phyloP scores from a whole-genome alignment of 352 stramenopile species.

The Globisporangium nunn region DNA sequence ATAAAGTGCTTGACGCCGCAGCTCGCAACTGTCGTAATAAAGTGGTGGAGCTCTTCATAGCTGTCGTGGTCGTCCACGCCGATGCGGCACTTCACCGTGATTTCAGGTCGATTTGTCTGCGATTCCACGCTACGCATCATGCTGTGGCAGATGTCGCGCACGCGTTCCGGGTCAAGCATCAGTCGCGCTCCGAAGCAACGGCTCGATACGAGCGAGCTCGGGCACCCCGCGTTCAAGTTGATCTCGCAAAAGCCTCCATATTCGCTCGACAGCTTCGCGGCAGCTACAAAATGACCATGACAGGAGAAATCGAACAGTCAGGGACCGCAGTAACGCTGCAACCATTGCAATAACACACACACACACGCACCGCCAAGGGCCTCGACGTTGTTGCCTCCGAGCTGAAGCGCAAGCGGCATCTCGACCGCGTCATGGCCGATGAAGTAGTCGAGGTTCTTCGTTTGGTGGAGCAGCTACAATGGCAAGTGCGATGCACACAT shows the following conservation, averaged over 20 bases:
- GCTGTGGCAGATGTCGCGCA: slow-evolving; percentile 87
- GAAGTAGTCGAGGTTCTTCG: slow-evolving; percentile 86
- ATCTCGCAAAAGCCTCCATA: slow-evolving; percentile 92
- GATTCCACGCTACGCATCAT: slow-evolving; percentile 62
- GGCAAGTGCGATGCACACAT: background rate
- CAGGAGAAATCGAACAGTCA: background rate
- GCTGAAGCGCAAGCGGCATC: slow-evolving; percentile 90
- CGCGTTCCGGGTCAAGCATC: slow-evolving; percentile 95
- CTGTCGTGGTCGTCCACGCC: slow-evolving; percentile 93
- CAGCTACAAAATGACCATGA: slow-evolving; percentile 17
- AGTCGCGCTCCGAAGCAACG: slow-evolving; percentile 95
- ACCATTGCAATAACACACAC: background rate
- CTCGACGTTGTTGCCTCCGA: slow-evolving; percentile 89
- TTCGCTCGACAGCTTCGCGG: slow-evolving; percentile 57
- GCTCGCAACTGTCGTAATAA: slow-evolving; percentile 88
- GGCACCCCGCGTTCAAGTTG: slow-evolving; percentile 97
- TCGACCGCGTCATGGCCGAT: slow-evolving; percentile 80
- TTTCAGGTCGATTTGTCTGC: slow-evolving; percentile 25
- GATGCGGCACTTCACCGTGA: slow-evolving; percentile 99
- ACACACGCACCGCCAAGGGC: slow-evolving; percentile 50
- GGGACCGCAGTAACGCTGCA: no score
- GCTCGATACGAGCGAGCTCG: slow-evolving; percentile 72
- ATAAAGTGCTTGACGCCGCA: slow-evolving; percentile 94
- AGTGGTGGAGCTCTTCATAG: slow-evolving; percentile 89
- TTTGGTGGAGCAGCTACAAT: slow-evolving; percentile 67